Base-by-base conservation (phyloP, 2,329 filamentous ascomycete species). In the Epichloe festucae region DNA sequence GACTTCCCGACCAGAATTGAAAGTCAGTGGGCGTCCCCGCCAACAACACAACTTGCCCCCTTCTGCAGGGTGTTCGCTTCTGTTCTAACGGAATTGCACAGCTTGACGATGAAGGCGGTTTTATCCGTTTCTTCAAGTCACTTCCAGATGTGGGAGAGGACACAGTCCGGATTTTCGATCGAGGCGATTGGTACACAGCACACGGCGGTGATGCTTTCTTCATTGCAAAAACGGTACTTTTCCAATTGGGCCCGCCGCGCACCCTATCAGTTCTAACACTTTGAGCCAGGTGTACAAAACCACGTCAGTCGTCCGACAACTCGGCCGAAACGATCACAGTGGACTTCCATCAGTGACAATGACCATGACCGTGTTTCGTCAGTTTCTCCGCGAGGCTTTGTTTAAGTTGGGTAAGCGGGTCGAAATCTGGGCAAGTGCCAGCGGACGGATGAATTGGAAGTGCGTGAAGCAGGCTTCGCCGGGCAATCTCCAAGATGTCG, bases 51-150 rank as follows among this genome's bases (percentile, higher is more conserved):
- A 46, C 23, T 8, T 35, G 15, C 46, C 38, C 44, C 43, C 44
- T 12, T n/a, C 10, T 31, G 27, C 27, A 11, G 8, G 8, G n/a
- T 11, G 7, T 8, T 10, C 12, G 11, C 35, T 27, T 31, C 4
- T 19, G 40, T 53, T 17, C 51, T 51, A 15, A 40, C 43, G 7
- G 47, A 50, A 15, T 19, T 14, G 15, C 27, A 5, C 52, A 90
- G 86, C 88, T 97, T 65, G 94, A 98, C 63, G 93, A 98, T 65
- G 93, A 98, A 73, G 83, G 85, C 63, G 89, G 91, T 59, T 98
- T 98, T 75, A 96, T 97, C 71, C 88, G 85, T 60, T 95, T 89
- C 72, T 98, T 94, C 75, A 91, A 91, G 60, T 85, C 83, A n/a
- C 77, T 98, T 3, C 82, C 89, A 5, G 62, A 73, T 14, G 81